Conservation (phyloP, 2,329 filamentous ascomycete species). For the Spiromastix sp. region DNA sequence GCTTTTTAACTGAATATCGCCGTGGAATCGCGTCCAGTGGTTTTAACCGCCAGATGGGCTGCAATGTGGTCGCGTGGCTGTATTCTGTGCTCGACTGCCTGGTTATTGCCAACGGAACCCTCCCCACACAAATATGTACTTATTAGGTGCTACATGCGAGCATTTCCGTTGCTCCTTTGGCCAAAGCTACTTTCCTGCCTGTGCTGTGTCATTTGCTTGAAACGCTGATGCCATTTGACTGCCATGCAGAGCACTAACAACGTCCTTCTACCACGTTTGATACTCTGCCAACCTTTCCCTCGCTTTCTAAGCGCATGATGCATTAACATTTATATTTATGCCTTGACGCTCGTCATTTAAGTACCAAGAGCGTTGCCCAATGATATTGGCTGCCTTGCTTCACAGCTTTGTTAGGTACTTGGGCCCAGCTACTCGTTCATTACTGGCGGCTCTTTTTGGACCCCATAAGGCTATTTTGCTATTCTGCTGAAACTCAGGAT, state of each 20-base stretch:
- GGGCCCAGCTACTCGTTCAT: not conserved
- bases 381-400: not conserved
- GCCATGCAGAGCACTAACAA: constrained; percentile 1
- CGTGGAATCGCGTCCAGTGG: not conserved
- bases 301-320: not conserved
- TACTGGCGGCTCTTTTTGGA: not conserved
- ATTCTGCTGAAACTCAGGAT: too few species aligned
- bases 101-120: not conserved
- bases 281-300: not conserved
- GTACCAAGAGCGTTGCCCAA: not conserved
- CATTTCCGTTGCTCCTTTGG: not conserved
- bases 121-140: not conserved
- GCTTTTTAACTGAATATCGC: not conserved
- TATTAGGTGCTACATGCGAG: too few species aligned
- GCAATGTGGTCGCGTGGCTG: too few species aligned
- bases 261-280: not conserved
- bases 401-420: not conserved
- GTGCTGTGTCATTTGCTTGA: not conserved
- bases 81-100: not conserved
- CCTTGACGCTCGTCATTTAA: not conserved
- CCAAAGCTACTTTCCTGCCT: not conserved
- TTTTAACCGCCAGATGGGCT: too few species aligned
- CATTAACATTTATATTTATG: not conserved
- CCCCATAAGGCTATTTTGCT: not conserved
- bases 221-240: constrained; percentile 1